phyloP scores from a whole-genome alignment of 306 rosid genomes.

The Urtica urens region DNA sequence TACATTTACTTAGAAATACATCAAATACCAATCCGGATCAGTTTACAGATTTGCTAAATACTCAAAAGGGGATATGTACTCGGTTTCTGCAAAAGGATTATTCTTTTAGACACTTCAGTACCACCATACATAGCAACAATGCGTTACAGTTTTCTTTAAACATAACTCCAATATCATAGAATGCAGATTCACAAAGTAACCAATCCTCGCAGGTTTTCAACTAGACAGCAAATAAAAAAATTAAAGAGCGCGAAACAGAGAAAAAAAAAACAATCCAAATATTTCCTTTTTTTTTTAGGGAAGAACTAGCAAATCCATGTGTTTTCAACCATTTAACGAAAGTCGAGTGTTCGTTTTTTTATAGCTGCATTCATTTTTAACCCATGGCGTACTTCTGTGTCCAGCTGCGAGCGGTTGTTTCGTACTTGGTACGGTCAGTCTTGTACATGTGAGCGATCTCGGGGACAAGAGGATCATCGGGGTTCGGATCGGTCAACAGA shows the following conservation, averaged over 20 bases:
- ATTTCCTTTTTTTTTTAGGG: constrained; percentile 14
- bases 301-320: constrained; percentile 13
- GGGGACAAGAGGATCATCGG: constrained; percentile 82
- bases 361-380: constrained; percentile 17
- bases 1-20: no score
- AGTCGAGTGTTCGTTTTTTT: not conserved
- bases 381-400: constrained; percentile 87
- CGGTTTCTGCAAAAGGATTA: no score
- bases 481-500: constrained; percentile 75
- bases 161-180: constrained; percentile 32
- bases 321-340: constrained; percentile 10
- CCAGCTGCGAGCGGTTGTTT: constrained; percentile 96
- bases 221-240: not conserved
- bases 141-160: constrained; percentile 16
- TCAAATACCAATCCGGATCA: no score
- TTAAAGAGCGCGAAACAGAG: no score
- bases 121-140: constrained; percentile 13
- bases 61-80: no score
- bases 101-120: not conserved
- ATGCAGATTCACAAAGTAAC: constrained; percentile 44
- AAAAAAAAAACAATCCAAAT: constrained; percentile 23
- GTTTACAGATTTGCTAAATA: no score
- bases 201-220: constrained; percentile 27
- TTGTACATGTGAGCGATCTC: constrained; percentile 94
- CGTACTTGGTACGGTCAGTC: constrained; percentile 68